Conservation (phyloP, 768 basidiomycete species). For the Termitomyces sp. region DNA sequence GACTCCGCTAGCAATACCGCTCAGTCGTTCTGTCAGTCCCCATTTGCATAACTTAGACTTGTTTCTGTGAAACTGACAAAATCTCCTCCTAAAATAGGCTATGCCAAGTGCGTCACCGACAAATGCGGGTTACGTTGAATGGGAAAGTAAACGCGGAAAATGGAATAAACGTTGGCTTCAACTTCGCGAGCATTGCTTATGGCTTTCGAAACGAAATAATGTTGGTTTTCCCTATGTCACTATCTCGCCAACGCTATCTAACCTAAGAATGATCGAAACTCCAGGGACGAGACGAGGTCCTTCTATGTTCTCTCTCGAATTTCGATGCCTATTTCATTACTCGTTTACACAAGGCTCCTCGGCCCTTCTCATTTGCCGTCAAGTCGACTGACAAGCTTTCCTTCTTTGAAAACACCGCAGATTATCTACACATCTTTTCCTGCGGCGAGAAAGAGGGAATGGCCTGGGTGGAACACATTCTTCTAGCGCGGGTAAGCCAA, state of each 20-base stretch:
- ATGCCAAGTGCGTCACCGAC: constrained; percentile 41
- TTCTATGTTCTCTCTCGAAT: constrained; percentile 80
- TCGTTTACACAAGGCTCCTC: constrained; percentile 74
- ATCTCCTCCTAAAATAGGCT: constrained; percentile 18
- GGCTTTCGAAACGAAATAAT: constrained; percentile 85
- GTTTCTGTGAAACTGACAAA: constrained; percentile 5
- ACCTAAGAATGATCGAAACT: not conserved
- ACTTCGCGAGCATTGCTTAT: constrained; percentile 80
- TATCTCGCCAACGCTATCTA: not conserved
- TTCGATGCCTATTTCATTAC: constrained; percentile 86
- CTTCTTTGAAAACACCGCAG: constrained; percentile 81
- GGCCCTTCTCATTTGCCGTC: constrained; percentile 77
- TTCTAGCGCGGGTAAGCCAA: constrained; percentile 71
- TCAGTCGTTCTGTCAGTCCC: constrained; percentile 53
- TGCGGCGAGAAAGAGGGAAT: constrained; percentile 70
- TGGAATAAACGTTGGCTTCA: constrained; percentile 93
- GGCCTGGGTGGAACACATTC: constrained; percentile 74
- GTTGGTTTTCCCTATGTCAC: constrained; percentile 34
- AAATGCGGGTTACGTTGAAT: constrained; percentile 69
- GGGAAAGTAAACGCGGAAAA: constrained; percentile 88
- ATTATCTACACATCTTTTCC: constrained; percentile 85
- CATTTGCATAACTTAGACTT: not conserved
- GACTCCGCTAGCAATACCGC: constrained; percentile 55
- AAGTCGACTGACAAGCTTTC: constrained; percentile 86
- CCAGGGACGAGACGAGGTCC: constrained; percentile 79